Evolutionary conservation across 352 stramenopile genomes (phyloP), one percentile per base, ranked within the genome.

Genomic region (Pythium volutum): DNA sequence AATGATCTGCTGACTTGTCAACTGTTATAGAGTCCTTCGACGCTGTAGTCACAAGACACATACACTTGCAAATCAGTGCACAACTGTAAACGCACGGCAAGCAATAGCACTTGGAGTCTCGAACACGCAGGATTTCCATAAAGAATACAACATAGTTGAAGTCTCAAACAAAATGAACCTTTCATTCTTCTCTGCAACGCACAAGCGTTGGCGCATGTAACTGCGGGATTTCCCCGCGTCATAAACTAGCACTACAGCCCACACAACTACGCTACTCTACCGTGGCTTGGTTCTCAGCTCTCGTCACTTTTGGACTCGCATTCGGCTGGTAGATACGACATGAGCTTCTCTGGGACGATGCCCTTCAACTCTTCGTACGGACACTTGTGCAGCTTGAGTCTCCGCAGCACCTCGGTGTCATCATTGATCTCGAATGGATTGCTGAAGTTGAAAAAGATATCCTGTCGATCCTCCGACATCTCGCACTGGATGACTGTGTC

Each of bases 371-470:
- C 79, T n/a, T 70, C 53, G 34, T 74, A 84, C 36, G 73, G 49
- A 43, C 77, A 76, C 60, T 91, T 88, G 75, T 97, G 89, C 72
- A 98, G 76, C 46, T 90, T 87, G 41, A 99, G 77, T 59, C 89
- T 86, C 67, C 97, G 97, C 63, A 99, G 74, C 57, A 99, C 97
- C 42, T 98, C 95, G 61, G 96, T 98, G 73, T 98, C 96, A 77
- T 98, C 95, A 68, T 98, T 97, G 73, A 99, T 98, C 75, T 99
- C 95, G 75, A 98, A 99, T 36, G 94, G 90, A 43, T 87, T 84
- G 66, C 78, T 96, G 70, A 99, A 99, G 69, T 98, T 97, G 79
- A 98, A 98, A 66, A 97, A 98, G 34, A 98, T 97, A 67, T 98
- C 89, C 33, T 96, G 91, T 1, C 90, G 85, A 64, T 98, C 91